Conservation (phyloP, 177 flowering plant genomes). For the Vitis hybrid region DNA sequence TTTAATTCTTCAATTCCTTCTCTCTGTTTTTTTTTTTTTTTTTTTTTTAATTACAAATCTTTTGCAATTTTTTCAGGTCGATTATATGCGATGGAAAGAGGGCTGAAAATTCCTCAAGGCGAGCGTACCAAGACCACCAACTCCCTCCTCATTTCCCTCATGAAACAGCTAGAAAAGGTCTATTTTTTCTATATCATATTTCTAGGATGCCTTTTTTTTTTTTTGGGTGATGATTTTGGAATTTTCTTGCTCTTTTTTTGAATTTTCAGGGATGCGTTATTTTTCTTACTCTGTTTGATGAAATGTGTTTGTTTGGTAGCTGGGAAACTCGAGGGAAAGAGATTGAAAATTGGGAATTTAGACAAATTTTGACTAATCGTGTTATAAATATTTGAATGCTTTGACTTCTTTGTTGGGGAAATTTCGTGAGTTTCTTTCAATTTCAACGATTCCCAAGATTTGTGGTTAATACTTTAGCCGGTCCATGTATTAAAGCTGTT, state of each 20-base stretch:
- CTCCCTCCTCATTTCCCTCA: conserved; percentile 76
- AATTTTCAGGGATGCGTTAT: too few species aligned
- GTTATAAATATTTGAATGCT: too few species aligned
- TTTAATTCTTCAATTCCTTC: neutral
- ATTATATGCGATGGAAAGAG: conserved; percentile 94
- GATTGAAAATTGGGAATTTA: too few species aligned
- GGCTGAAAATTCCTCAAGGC: conserved; percentile 71
- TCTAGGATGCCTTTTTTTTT: neutral
- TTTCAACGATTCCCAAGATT: neutral
- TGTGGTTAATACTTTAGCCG: neutral
- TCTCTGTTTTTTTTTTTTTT: neutral
- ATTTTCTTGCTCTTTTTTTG: too few species aligned
- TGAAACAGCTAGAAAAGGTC: conserved; percentile 99
- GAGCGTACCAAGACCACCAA: conserved; percentile 93
- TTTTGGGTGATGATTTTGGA: neutral
- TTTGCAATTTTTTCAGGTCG: conserved; percentile 53
- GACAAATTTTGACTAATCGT: too few species aligned
- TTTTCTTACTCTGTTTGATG: too few species aligned
- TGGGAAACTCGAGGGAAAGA: too few species aligned
- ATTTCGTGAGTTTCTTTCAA: too few species aligned
- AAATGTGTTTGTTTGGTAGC: too few species aligned
- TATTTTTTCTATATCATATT: neutral
- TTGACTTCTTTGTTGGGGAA: too few species aligned
- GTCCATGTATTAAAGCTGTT: neutral
- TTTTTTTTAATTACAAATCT: neutral